Base-by-base conservation (phyloP, 1,284 basidiomycete species). In the Malassezia vespertilionis region DNA sequence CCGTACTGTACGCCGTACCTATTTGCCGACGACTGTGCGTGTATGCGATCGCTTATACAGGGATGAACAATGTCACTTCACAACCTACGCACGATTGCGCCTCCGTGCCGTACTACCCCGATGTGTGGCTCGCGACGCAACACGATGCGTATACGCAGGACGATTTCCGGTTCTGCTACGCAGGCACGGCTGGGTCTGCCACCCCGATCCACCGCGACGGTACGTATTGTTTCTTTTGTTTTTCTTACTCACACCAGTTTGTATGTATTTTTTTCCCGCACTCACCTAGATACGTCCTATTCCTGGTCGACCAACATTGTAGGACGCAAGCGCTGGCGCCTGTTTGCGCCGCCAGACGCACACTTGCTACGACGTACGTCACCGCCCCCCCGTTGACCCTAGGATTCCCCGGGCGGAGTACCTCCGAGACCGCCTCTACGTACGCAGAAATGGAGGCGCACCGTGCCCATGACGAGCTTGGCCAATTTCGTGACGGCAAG, bases 241-340 rank as follows among this genome's bases (percentile, higher is more conserved):
- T n/a, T n/a, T n/a, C n/a, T 14, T 6, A 20, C 37, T 46, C 17
- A 46, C 23, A 14, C 43, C 35, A 38, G 31, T 39, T 7, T 34
- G 32, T 38, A 41, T 22, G 36, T 43, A 30, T 17, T 12, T 3
- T 33, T 21, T 20, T n/a, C n/a, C n/a, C n/a, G 17, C 9, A 10
- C 31, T 32, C n/a, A 31, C 12, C 17, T 46, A 54, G 66, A 79
- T 60, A 74, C 72, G 4, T 76, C 74, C 11, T 79, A 79, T 58
- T 77, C 76, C 14, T 79, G 77, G 75, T 76, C 75, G 5, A 76
- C 76, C 2, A 79, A 79, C 56, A 60, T 78, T 5, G 69, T 74
- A 14, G 78, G 78, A 0, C 58, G 72, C 6, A 79, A 79, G 54
- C 45, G 70, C 6, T 79, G 78, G 78, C 73, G 72, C 63, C 58